Conservation (phyloP, 2,329 filamentous ascomycete genomes). For the Saccharata proteae region DNA sequence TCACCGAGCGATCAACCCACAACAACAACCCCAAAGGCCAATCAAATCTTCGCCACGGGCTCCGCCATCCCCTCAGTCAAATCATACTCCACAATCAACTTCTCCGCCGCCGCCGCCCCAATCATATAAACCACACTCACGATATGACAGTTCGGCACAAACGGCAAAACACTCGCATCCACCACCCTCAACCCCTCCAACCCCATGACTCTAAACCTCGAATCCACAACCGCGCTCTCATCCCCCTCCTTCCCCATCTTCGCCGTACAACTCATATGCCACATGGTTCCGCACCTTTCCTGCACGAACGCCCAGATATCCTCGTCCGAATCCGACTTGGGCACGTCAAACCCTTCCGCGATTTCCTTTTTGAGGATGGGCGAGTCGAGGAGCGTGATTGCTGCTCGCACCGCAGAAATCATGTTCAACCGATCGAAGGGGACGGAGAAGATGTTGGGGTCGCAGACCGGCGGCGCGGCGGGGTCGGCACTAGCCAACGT, state of each 20-base stretch:
- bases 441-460: constrained; percentile 41
- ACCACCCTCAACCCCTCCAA: constrained; percentile 14
- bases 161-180: constrained; percentile 16
- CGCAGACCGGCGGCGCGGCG: constrained; percentile 37
- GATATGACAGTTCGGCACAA: constrained; percentile 6
- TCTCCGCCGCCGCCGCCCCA: constrained; percentile 22
- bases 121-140: constrained; percentile 18
- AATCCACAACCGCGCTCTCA: constrained; percentile 16
- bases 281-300: constrained; percentile 32
- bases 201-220: constrained; percentile 13
- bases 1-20: no score
- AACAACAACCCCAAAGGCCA: no score
- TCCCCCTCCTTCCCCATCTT: constrained; percentile 37
- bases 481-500: constrained; percentile 43
- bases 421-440: constrained; percentile 42
- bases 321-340: constrained; percentile 38
- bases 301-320: constrained; percentile 37
- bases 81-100: constrained; percentile 18
- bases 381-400: constrained; percentile 26
- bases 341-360: constrained; percentile 28
- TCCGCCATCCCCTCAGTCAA: constrained; percentile 11
- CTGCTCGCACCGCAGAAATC: constrained; percentile 36
- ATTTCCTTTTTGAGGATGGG: constrained; percentile 33
- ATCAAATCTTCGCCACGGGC: no score
- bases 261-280: constrained; percentile 46